Percentiles rank a stretch among this genome's conserved stretches.
Conservation (phyloP, 2,329 filamentous ascomycete genomes). For the Alternaria brassicae region DNA sequence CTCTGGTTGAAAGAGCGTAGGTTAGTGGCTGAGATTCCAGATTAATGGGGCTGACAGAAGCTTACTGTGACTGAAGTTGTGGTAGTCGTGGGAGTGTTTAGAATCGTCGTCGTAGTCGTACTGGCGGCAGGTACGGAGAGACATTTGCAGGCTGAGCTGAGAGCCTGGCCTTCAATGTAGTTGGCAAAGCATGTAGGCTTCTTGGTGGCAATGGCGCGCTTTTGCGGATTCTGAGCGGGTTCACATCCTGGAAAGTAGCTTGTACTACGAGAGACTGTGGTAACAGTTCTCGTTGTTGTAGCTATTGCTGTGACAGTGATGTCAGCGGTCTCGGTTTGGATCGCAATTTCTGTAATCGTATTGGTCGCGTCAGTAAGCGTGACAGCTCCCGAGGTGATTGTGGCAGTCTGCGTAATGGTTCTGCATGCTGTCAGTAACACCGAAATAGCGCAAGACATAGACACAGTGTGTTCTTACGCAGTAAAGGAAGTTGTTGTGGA, state of each 20-base stretch:
- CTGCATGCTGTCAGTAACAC: not conserved
- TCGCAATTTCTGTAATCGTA: not conserved
- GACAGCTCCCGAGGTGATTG: not conserved
- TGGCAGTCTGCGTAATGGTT: not conserved
- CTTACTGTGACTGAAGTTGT: not conserved
- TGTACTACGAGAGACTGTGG: not conserved
- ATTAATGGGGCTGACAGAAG: fast-evolving
- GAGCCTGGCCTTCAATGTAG: not conserved
- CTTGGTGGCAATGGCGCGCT: not conserved
- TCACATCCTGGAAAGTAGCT: not conserved
- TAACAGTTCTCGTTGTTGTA: not conserved
- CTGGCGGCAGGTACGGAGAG: not conserved
- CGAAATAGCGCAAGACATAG: not conserved
- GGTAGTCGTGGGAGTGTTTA: not conserved
- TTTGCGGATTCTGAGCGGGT: not conserved
- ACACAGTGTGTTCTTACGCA: not conserved
- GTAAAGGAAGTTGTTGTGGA: not conserved
- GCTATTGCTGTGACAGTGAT: not conserved
- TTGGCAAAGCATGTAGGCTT: not conserved
- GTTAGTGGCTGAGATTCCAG: not conserved
- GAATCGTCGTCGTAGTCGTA: not conserved
- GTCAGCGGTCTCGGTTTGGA: not conserved
- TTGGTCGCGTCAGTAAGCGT: not conserved
- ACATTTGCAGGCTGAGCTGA: not conserved
- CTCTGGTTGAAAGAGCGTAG: not conserved